Conservation (phyloP, 257 asterid species). For the Perilla frutescens region DNA sequence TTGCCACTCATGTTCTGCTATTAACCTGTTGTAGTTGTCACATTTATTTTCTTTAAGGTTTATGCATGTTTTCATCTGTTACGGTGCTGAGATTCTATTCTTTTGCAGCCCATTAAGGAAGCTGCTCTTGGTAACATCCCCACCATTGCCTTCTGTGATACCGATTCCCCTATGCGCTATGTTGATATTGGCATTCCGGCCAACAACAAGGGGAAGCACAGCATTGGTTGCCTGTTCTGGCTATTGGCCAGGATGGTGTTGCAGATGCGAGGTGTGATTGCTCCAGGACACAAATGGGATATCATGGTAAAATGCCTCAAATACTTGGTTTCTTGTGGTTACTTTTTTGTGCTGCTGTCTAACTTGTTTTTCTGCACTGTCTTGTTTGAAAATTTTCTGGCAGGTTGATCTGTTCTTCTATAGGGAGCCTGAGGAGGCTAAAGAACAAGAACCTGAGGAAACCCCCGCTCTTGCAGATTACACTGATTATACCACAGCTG, state of each 20-base stretch:
- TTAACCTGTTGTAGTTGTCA: not conserved
- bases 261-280: slow-evolving; percentile 47
- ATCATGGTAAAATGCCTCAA: slow-evolving; percentile 41
- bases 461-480: slow-evolving; percentile 48
- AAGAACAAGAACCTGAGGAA: slow-evolving; percentile 57
- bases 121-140: slow-evolving; percentile 47
- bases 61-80: not conserved
- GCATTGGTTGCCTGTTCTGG: slow-evolving; percentile 54
- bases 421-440: slow-evolving; percentile 55
- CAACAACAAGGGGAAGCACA: slow-evolving; percentile 52
- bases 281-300: slow-evolving; percentile 50
- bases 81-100: not conserved
- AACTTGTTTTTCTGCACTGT: not conserved
- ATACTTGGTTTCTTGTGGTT: not conserved
- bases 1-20: not conserved
- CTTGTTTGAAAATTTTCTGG: not conserved
- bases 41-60: not conserved
- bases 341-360: no score
- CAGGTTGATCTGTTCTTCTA: slow-evolving; percentile 59
- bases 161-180: slow-evolving; percentile 49
- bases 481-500: slow-evolving; percentile 46
- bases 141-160: slow-evolving; percentile 53
- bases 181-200: slow-evolving; percentile 51
- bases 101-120: slow-evolving; percentile 46
- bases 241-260: slow-evolving; percentile 52